Conservation (phyloP, 306 rosid species). For the Sicyos baderoa region DNA sequence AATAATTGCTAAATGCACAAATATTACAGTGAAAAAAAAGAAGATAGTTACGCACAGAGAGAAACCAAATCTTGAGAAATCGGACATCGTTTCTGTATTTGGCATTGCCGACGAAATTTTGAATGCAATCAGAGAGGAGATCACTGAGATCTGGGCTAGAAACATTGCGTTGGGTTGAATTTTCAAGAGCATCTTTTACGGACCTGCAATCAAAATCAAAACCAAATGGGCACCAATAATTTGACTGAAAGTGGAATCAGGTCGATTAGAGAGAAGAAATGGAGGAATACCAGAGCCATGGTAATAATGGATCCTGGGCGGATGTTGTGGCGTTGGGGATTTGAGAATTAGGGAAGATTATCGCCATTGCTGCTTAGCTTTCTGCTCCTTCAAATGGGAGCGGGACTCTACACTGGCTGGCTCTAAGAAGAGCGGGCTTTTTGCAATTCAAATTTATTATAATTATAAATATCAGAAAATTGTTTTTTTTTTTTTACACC, state of each 20-base stretch:
- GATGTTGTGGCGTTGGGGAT: not conserved
- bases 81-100: constrained; percentile 58
- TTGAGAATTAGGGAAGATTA: constrained; percentile 19
- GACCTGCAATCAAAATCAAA: constrained; percentile 32
- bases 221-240: not conserved
- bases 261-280: not conserved
- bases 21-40: not conserved
- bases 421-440: constrained; percentile 9
- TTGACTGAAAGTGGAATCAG: not conserved
- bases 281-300: constrained; percentile 44
- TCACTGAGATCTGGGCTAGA: constrained; percentile 27
- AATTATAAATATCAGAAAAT: not conserved
- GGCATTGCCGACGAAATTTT: constrained; percentile 33
- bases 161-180: constrained; percentile 23
- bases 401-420: not conserved
- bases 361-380: constrained; percentile 26
- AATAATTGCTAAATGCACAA: not conserved
- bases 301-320: constrained; percentile 45
- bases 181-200: constrained; percentile 42
- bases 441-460: constrained; percentile 14
- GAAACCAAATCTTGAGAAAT: constrained; percentile 78
- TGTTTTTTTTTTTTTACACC: no score
- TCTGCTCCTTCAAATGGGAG: constrained; percentile 1
- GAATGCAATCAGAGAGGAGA: constrained; percentile 51
- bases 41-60: constrained; percentile 37